Evolutionary conservation across 805 yeast genomes (phyloP), one percentile per base, ranked within the genome.

Genomic region (Ogataea neopini): DNA sequence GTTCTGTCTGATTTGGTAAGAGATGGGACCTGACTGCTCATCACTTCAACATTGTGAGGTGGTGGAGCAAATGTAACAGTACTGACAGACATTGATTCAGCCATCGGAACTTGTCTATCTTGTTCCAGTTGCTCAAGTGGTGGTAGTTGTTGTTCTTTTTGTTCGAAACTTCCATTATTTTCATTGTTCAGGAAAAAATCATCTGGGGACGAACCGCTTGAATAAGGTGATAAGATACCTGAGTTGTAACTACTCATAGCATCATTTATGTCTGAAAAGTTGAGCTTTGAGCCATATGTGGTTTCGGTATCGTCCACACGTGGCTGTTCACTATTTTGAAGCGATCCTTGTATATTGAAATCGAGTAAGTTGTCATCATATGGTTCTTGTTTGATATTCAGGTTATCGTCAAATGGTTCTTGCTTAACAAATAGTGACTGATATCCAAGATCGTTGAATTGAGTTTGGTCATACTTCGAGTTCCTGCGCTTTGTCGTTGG

Each of bases 141-240:
- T 10, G 7, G 28, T 25, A 8, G 28, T 25, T 28, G 30, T 28
- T 28, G 30, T 9, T 13, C 14, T 9, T 28, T 10, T 11, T 34
- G n/a, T 28, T 23, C 15, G 15, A n/a, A 11, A 5, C 25, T 22
- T 8, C 25, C 25, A 8, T 8, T 8, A 5, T 15, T 19, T 18
- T 50, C 28, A 49, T 54, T 45, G 19, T 52, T 52, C 7, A 64
- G 53, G n/a, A 67, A 54, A 37, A 66, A 59, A 14, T 59, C 68
- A 41, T 67, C 72, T 4, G 72, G 72, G 2, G 71, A 67, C 1
- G 72, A 68, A 6, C 69, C 72, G 8, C 63, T 55, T 8, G 69
- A 64, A 46, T 64, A 66, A 8, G 72, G 71, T 2, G 71, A 66
- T 19, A 67, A 43, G 3, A 63, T 59, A 0, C 64, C 61, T 1